A percentile compares a stretch with the other conserved stretches of the same genome.
Conservation (phyloP, 2,329 filamentous ascomycete genomes). For the Fusarium sp. region DNA sequence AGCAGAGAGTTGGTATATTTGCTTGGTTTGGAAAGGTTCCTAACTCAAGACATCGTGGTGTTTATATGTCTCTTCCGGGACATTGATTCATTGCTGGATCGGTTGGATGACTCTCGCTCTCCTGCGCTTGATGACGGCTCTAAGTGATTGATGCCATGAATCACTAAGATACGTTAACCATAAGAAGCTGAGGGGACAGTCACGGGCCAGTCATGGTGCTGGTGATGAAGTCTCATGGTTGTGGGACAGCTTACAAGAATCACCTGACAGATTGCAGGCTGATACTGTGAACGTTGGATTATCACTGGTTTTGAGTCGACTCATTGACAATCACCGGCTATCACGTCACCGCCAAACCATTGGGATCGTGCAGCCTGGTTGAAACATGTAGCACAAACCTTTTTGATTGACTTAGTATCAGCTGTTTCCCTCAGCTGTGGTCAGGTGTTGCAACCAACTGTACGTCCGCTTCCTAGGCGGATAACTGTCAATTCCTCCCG, state of each 20-base stretch:
- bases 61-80: neutral
- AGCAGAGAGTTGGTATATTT: neutral
- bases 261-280: neutral
- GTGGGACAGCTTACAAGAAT: neutral
- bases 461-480: neutral
- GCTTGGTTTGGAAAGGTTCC: neutral
- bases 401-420: neutral
- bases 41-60: neutral
- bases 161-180: neutral
- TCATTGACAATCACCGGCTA: neutral
- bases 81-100: neutral
- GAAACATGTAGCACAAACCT: accelerated
- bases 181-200: neutral
- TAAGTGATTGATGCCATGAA: neutral
- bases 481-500: neutral
- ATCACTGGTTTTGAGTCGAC: neutral
- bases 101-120: neutral
- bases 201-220: neutral
- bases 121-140: neutral
- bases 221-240: neutral
- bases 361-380: neutral
- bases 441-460: neutral
- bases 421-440: neutral
- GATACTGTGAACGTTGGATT: neutral
- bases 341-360: neutral